Percentiles rank a stretch among this genome's conserved stretches.
Conservation (phyloP, 345 rosid genomes). For the Garcia nutans region DNA sequence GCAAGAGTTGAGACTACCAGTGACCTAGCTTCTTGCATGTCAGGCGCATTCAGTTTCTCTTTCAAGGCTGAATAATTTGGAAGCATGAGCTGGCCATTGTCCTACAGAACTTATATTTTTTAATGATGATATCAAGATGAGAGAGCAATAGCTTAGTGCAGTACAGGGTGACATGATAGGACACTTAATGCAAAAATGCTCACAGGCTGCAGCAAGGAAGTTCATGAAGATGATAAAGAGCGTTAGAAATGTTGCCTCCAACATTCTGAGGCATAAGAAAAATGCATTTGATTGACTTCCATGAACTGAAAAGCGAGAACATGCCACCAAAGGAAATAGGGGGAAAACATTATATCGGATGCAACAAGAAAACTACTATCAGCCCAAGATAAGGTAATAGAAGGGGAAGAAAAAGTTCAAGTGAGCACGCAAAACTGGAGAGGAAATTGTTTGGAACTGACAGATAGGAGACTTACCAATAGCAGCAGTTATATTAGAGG, state of each 20-base stretch:
- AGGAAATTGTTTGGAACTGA: constrained; percentile 2
- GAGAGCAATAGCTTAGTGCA: not conserved
- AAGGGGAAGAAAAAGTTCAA: constrained; percentile 1
- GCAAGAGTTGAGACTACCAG: constrained; percentile 46
- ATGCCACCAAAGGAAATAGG: not conserved
- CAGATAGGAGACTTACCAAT: constrained; percentile 60
- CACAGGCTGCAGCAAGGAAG: not conserved
- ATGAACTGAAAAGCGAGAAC: not conserved
- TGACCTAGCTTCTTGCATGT: constrained; percentile 44
- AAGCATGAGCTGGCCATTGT: constrained; percentile 39
- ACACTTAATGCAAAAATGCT: not conserved
- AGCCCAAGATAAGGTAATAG: not conserved
- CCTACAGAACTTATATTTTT: constrained; percentile 43
- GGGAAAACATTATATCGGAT: not conserved
- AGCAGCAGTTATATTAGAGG: constrained; percentile 97
- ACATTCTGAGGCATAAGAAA: not conserved
- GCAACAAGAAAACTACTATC: not conserved
- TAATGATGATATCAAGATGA: not conserved
- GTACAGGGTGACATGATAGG: not conserved
- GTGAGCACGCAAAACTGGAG: constrained; percentile 3
- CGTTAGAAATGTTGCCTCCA: not conserved
- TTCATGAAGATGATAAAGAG: not conserved
- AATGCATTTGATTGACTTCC: not conserved
- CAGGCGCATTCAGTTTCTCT: constrained; percentile 45
- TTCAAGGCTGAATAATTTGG: constrained; percentile 62